Evolutionary conservation across 2,329 filamentous ascomycete species (phyloP).

Genomic region (Teratosphaeria viscida): DNA sequence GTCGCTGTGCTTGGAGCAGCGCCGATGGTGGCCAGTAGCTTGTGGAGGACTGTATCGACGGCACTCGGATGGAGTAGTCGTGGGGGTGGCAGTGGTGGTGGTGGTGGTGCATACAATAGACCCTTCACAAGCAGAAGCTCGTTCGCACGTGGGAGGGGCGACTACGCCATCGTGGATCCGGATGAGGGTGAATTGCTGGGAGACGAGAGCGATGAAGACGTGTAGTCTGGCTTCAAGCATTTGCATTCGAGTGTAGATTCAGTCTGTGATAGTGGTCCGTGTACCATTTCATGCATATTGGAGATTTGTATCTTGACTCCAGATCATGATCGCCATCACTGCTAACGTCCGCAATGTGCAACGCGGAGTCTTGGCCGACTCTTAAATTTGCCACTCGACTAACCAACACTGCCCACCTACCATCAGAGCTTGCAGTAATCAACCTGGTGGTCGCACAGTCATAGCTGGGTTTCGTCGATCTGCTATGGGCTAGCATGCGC

Average conservation of each 20-base stretch:
- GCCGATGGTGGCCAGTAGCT: conserved; percentile 59
- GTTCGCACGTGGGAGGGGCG: conserved; percentile 76
- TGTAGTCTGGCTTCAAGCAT: conserved; percentile 1
- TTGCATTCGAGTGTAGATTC: neutral
- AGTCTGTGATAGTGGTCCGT: neutral
- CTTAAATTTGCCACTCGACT: too few relatives aligned
- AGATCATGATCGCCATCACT: neutral
- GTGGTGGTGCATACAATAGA: conserved; percentile 42
- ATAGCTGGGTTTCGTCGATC: neutral
- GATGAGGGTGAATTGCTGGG: conserved; percentile 92
- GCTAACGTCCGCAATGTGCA: too few relatives aligned
- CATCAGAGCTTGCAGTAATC: too few relatives aligned
- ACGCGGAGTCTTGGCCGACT: too few relatives aligned
- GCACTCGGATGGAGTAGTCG: conserved; percentile 40
- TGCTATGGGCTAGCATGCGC: neutral
- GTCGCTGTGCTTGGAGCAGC: conserved; percentile 46
- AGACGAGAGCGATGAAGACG: conserved; percentile 49
- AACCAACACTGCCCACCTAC: too few relatives aligned
- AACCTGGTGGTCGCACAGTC: neutral
- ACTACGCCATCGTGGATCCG: conserved; percentile 80
- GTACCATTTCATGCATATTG: neutral
- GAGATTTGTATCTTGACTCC: neutral
- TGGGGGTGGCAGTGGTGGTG: conserved; percentile 27
- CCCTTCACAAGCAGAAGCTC: conserved; percentile 81
- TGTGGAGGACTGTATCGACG: conserved; percentile 56